Evolutionary conservation across 495 filamentous ascomycete species (phyloP), one percentile per base, ranked within the genome.

Genomic region (Penicillium angulare): DNA sequence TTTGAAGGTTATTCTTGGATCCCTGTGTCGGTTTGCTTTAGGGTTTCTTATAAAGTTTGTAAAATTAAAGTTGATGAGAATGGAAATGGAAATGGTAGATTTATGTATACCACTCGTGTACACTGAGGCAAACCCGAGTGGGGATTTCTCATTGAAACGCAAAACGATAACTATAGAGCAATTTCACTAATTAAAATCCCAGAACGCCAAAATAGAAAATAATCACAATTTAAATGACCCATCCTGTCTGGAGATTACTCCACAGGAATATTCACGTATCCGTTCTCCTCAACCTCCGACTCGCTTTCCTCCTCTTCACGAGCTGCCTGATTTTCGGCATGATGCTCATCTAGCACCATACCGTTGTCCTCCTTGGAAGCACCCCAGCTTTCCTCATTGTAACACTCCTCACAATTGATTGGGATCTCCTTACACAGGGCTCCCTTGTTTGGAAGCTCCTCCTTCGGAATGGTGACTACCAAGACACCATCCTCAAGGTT

Each of bases 401-500:
- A n/a, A n/a, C n/a, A n/a, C n/a, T n/a, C n/a, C n/a, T n/a, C n/a
- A n/a, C n/a, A n/a, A n/a, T n/a, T n/a, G n/a, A n/a, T n/a, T n/a
- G n/a, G n/a, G n/a, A n/a, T n/a, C n/a, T n/a, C n/a, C n/a, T n/a
- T n/a, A n/a, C n/a, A n/a, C n/a, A n/a, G n/a, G n/a, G n/a, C n/a
- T n/a, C n/a, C n/a, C n/a, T n/a, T n/a, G n/a, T n/a, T n/a, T n/a
- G n/a, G n/a, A 3, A 51, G 26, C 26, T 66, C 48, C 9, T 39
- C 36, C 73, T 91, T 90, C 3, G 86, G 87, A 9, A 92, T 76
- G 17, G 70, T 79, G n/a, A 90, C 74, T 47, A 69, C 72, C 43
- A 90, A 64, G 20, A 90, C 68, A 53, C 89, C 83, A 66, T 87
- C 81, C 56, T 87, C 82, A 65, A 89, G 65, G 64, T 82, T 90